These are phyloP conservation scores for Psilocybe tampanensis DNA, from an alignment of 768 basidiomycete genomes.

Conservation along the genomic window DNA sequence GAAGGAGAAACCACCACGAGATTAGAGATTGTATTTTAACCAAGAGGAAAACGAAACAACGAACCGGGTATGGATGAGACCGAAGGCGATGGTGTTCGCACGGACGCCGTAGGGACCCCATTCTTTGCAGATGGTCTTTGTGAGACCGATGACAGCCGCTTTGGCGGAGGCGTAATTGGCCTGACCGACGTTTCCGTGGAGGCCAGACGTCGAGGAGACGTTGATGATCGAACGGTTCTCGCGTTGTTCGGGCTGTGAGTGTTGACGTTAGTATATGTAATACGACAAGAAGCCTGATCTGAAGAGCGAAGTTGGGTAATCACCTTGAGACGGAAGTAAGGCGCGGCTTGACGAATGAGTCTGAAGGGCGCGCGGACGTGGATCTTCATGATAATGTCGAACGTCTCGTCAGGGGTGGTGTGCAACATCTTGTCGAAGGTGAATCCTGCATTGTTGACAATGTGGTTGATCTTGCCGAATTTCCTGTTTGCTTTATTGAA, in stretches of 20 bases:
- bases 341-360: conserved; percentile 81
- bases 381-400: conserved; percentile 80
- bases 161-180: conserved; percentile 83
- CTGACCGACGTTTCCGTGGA: conserved; percentile 88
- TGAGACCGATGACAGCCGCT: conserved; percentile 74
- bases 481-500: too few species aligned
- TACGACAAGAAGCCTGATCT: too few species aligned
- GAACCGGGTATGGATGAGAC: conserved; percentile 76
- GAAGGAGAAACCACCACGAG: neutral
- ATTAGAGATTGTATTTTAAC: neutral
- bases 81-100: conserved; percentile 80
- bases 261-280: too few species aligned
- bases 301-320: too few species aligned
- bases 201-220: conserved; percentile 79
- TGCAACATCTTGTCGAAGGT: conserved; percentile 89
- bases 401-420: conserved; percentile 82
- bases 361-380: conserved; percentile 89
- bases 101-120: conserved; percentile 86
- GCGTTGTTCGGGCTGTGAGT: conserved; percentile 47
- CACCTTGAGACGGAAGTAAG: conserved; percentile 80
- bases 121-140: conserved; percentile 87
- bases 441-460: conserved; percentile 84
- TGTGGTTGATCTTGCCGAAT: conserved; percentile 86
- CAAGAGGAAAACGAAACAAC: conserved; percentile 1
- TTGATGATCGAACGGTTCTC: conserved; percentile 80